Percentiles rank a stretch among this genome's conserved stretches.
Evolutionary conservation across 2,329 filamentous ascomycete genomes (phyloP).

Genomic region (Didymosphaeria variabile): DNA sequence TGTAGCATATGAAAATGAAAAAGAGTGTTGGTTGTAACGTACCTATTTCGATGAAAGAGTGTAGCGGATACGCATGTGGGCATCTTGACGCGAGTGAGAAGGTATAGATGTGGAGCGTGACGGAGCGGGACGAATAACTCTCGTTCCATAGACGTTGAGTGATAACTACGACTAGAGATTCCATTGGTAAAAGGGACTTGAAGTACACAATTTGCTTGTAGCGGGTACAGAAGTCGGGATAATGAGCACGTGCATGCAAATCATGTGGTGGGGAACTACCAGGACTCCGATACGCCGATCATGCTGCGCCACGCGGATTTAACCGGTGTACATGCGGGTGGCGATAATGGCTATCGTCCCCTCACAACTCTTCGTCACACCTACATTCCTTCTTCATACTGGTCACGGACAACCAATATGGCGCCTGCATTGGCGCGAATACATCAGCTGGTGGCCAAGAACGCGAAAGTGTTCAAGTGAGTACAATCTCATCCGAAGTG

Average conservation of each 20-base stretch:
- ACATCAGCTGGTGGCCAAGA: constrained; percentile 52
- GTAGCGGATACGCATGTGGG: background rate
- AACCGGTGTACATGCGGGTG: constrained; percentile 17
- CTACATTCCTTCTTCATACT: constrained; percentile 9
- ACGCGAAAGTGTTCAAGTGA: constrained; percentile 53
- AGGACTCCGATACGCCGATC: constrained; percentile 21
- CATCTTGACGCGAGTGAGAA: too few species aligned
- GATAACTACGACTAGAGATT: too few species aligned
- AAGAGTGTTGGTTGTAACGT: background rate
- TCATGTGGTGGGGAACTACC: too few species aligned
- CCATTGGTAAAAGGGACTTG: too few species aligned
- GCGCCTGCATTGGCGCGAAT: constrained; percentile 49
- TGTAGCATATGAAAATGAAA: constrained; percentile 15
- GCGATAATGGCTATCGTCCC: constrained; percentile 12
- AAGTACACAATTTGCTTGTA: too few species aligned
- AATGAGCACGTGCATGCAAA: too few species aligned
- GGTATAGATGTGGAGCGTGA: too few species aligned
- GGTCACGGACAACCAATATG: constrained; percentile 40
- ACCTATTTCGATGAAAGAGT: background rate
- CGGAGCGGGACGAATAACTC: too few species aligned
- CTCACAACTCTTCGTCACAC: constrained; percentile 9
- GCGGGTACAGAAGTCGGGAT: too few species aligned
- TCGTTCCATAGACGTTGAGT: too few species aligned
- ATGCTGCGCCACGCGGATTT: constrained; percentile 30
- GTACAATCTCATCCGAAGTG: constrained; percentile 19